Base-by-base conservation (phyloP, 306 rosid genomes). In the Prunus campanulata region DNA sequence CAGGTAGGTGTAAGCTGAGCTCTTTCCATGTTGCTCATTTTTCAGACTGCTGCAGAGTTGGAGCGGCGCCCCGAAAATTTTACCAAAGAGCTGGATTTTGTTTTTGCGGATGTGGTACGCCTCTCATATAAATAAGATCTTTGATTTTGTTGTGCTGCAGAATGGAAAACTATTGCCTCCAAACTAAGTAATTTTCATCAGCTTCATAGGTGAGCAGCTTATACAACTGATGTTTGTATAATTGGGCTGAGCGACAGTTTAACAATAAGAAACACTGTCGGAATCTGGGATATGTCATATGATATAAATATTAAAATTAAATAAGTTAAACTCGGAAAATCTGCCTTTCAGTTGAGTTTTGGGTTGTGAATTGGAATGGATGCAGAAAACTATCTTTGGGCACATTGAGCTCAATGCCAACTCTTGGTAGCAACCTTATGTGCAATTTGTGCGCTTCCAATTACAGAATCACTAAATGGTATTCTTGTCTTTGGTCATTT, bases 81-180 rank as follows among this genome's bases (percentile, higher is more conserved):
- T 73, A 83, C 70, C 22, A 70, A 86, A 72, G 89, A 86, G 83
- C 81, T 86, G 24, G 89, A 86, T 83, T 86, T 86, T 78, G 89
- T 86, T 9, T 54, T 75, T 30, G 87, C 89, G 24, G 89, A 86
- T 75, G 87, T 86, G 89, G 89, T 86, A 83, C 54, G 74, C 69
- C 14, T 69, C 6, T 15, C 1, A 0, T 22, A 12, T 18, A 16
- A 35, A 35, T 35, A 32, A 65, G 27, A 35, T 42, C 12, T 66
- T 42, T 42, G 50, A n/a, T 66, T 66, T 42, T 54, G 15, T 57
- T 8, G 67, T 15, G 16, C 67, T 13, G 1, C n/a, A 30, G n/a
- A 54, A 54, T 20, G 65, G n/a, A 54, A n/a, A n/a, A 4, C 15
- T 71, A 20, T 39, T 22, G 19, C 13, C 56, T 2, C 6, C 4